A percentile compares a stretch with the other conserved stretches of the same genome.
Evolutionary conservation across 2,329 filamentous ascomycete species (phyloP).

Genomic region (Stachybotrys elegans): DNA sequence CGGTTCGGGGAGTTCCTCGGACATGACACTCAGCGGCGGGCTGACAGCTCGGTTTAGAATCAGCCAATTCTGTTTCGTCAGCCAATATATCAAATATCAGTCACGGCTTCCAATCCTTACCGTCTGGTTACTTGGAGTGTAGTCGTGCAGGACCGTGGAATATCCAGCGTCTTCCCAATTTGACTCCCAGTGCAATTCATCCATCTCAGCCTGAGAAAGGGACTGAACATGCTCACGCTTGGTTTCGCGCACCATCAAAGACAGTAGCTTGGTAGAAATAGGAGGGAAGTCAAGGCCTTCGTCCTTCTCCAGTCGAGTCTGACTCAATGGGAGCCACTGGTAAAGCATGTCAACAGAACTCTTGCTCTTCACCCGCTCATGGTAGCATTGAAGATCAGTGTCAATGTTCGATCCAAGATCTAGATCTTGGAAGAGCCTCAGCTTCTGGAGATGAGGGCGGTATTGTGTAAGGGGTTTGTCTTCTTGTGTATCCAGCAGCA

Average conservation of each 20-base stretch:
- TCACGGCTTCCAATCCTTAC: too few species aligned
- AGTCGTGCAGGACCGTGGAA: too few species aligned
- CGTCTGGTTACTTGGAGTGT: too few species aligned
- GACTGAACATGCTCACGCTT: conserved; percentile 15
- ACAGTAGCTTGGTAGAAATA: conserved; percentile 13
- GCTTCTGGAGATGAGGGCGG: too few species aligned
- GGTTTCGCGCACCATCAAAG: conserved; percentile 19
- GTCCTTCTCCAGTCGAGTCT: conserved; percentile 16
- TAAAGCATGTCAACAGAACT: conserved; percentile 13
- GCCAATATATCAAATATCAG: too few species aligned
- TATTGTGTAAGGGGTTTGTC: too few species aligned
- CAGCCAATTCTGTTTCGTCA: too few species aligned
- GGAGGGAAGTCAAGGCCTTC: conserved; percentile 21
- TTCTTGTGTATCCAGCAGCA: too few species aligned
- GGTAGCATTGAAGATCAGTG: conserved; percentile 16
- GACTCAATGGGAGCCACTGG: conserved; percentile 25
- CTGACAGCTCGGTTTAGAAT: too few species aligned
- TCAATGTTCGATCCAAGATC: conserved; percentile 16
- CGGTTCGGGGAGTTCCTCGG: conserved; percentile 8
- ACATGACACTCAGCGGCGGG: conserved; percentile 21
- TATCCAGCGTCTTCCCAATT: too few species aligned
- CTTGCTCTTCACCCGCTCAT: conserved; percentile 11
- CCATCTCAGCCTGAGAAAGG: not conserved
- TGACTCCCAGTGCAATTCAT: too few species aligned
- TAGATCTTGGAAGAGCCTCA: conserved; percentile 8